Evolutionary conservation across 768 basidiomycete genomes (phyloP), one percentile per base, ranked within the genome.

Genomic region (Lentinula sp.): DNA sequence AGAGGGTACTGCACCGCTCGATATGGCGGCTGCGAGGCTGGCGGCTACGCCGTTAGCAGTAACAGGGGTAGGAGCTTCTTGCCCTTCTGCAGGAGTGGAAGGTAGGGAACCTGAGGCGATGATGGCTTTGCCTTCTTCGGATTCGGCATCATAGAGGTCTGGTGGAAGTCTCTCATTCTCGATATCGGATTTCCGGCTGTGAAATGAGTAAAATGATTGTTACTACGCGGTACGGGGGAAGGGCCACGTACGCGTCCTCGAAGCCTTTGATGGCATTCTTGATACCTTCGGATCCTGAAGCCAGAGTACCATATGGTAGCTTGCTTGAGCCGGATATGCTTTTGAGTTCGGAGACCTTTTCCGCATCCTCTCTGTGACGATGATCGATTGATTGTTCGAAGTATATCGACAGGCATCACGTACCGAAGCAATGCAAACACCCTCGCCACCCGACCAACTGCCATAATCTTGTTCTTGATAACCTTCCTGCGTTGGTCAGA

Each of bases 101-200:
- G 91, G 88, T 16, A 78, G 71, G 2, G 76, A 76, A 1, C 80
- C 76, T 41, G 65, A 64, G 68, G 71, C 4, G 60, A 90, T 68
- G 64, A 86, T 82, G 6, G 87, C 85, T 64, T 82, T 85, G 60
- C 86, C 88, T 73, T 90, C 86, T 64, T 83, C 83, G 9, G 85
- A 87, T 64, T 82, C 76, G 6, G 86, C 88, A 68, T 98, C 95
- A 71, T 93, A 90, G 16, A 99, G 81, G 15, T 98, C 94, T 2
- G 96, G 96, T 2, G 96, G 97, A n/a, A 98, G 79, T 37, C 95
- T 89, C 74, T 99, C 97, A 75, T 98, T 98, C 76, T 98, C 96
- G 66, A 98, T 98, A 79, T 98, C 97, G 48, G 91, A 93, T 77
- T 95, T 95, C 63, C 95, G 93, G 45, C 94, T 95, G 65, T 61